Evolutionary conservation across 2,329 filamentous ascomycete species (phyloP).

Genomic region (Fusarium nygamai): DNA sequence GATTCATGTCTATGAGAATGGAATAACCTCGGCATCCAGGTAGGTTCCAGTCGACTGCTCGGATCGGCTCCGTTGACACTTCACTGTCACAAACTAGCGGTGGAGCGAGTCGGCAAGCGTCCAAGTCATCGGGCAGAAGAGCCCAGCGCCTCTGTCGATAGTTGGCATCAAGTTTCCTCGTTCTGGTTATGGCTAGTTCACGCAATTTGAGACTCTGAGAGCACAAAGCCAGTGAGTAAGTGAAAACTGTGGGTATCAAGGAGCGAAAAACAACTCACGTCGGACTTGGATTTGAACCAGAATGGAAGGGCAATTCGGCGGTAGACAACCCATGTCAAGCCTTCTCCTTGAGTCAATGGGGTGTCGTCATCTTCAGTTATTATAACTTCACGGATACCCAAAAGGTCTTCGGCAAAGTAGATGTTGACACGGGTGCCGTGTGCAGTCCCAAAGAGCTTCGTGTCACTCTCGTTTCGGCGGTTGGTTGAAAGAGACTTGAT

Average conservation of each 20-base stretch:
- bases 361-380: fast-evolving
- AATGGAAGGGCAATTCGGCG: fast-evolving
- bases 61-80: background rate
- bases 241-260: too few species aligned
- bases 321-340: background rate
- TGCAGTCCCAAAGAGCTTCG: background rate
- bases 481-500: background rate
- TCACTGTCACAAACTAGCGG: fast-evolving
- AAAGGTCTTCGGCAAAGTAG: background rate
- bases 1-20: fast-evolving
- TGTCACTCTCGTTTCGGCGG: background rate
- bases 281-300: fast-evolving
- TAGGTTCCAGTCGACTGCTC: background rate
- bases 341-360: fast-evolving
- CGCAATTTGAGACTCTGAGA: background rate
- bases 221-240: background rate
- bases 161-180: fast-evolving
- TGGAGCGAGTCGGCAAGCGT: fast-evolving
- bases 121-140: fast-evolving
- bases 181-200: background rate
- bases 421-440: fast-evolving
- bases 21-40: background rate
- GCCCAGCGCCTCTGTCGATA: background rate
- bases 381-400: background rate
- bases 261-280: background rate